A percentile compares a stretch with the other conserved stretches of the same genome.
phyloP scores from a whole-genome alignment of 2,329 filamentous ascomycete species.

The Aspergillus brasiliensis region DNA sequence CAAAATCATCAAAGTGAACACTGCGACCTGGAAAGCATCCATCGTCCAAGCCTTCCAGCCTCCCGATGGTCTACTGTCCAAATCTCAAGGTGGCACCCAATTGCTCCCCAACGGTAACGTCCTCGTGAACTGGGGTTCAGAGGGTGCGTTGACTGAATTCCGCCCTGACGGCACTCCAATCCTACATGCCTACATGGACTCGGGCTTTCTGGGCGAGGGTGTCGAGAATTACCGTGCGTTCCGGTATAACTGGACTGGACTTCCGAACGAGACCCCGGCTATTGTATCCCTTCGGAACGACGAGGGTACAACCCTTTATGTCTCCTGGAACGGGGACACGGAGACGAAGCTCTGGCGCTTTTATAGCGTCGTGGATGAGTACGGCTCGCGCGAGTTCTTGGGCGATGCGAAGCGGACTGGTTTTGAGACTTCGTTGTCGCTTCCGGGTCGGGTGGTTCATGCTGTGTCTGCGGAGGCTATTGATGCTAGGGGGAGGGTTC shows the following conservation, averaged over 20 bases:
- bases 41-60: constrained; percentile 12
- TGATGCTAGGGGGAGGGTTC: no score
- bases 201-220: constrained; percentile 30
- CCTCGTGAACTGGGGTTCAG: constrained; percentile 36
- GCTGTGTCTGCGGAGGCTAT: no score
- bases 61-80: constrained; percentile 34
- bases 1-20: no score
- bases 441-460: no score
- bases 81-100: constrained; percentile 36
- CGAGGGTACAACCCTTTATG: neutral
- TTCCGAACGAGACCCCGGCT: constrained; percentile 30
- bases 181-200: constrained; percentile 30
- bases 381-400: constrained; percentile 11
- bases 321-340: neutral
- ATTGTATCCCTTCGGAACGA: constrained; percentile 26
- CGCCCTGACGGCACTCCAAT: constrained; percentile 26
- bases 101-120: constrained; percentile 36
- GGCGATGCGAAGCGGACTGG: constrained; percentile 10
- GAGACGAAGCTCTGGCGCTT: neutral
- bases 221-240: constrained; percentile 44
- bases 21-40: no score
- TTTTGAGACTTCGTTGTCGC: no score
- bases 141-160: constrained; percentile 37
- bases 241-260: constrained; percentile 38
- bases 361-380: constrained; percentile 9